Evolutionary conservation across 495 filamentous ascomycete genomes (phyloP), one percentile per base, ranked within the genome.

Genomic region (Podospora anserina): DNA sequence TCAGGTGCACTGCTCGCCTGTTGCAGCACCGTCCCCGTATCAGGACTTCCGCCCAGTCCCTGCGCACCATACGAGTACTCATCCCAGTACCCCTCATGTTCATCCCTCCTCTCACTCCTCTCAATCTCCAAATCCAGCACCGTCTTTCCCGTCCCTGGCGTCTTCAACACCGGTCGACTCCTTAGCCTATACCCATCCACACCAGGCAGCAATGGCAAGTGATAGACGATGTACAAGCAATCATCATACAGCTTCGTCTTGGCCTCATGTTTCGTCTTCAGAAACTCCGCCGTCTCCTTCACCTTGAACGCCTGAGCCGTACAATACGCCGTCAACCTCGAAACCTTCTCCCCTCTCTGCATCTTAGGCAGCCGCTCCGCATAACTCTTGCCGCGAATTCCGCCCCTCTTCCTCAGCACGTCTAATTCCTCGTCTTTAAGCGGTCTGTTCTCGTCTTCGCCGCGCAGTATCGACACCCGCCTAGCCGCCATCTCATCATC

Each of bases 191-290:
- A 97, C 5, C 96, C 95, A 44, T 95, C 92, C 57, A 82, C 84
- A 0, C 95, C 96, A 6, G 91, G 89, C 62, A 98, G 80, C 61
- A 99, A 77, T 9, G 95, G 95, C 28, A 97, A 81, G 80, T 98
- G 94, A 78, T 98, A 99, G 34, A 94, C 95, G 5, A 88, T 91
- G 73, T 99, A 99, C 20, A 99, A 83, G 75, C 96, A 98, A 75
- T 99, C 96, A 78, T 98, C 96, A 78, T 99, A 99, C n/a, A 98
- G 84, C 78, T 99, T 99, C 55, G 94, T 96, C 80, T 91, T 88
- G 0, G 93, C 96, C n/a, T 90, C 89, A 84, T 99, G 95, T 74
- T 88, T 88, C 59, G 90, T 92, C 75, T 90, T 91, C 49, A 97
- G 84, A 80, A 99, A 99, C 59, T 91, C 86, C 20, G 92, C 92